Base-by-base conservation (phyloP, 768 basidiomycete genomes). In the Pluteus cervinus region DNA sequence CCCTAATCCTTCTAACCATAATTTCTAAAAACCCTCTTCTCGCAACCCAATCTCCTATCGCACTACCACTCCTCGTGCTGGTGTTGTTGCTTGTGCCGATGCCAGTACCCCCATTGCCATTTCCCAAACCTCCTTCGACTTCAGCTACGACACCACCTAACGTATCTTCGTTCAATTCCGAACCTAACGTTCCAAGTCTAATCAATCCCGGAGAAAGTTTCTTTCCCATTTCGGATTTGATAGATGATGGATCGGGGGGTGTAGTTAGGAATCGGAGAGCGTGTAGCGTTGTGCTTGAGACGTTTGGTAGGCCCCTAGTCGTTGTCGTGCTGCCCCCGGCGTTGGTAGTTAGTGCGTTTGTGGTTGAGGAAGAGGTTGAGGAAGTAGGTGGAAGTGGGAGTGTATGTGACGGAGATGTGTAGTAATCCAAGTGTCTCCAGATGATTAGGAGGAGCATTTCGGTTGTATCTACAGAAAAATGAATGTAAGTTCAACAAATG, bases 361-460 rank as follows among this genome's bases (percentile, higher is more conserved):
- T 41, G 32, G 15, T 37, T 42, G 28, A 45, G 42, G 29, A 47
- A 35, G 22, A 44, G 16, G 31, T 32, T 10, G 26, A 39, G 37
- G 15, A 44, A 10, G 45, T 30, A 29, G 47, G 40, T 7, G n/a
- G n/a, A n/a, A n/a, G n/a, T n/a, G n/a, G n/a, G n/a, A n/a, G n/a
- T 58, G 61, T 57, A 29, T 54, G 53, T 28, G 51, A 46, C 14
- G 55, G 50, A 36, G 70, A 65, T 25, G 68, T 55, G 56, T 84
- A 92, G 52, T 79, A 78, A 10, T 74, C 68, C 20, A 88, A 51
- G 50, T 93, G 91, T 11, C 87, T 71, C 83, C 86, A 90, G 7
- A 89, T 62, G 14, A 92, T 67, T 12, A 92, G 66, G 7, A 92
- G 65, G 4, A 86, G 55, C 76, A 90, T 83, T 57, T 93, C 91